Conservation (phyloP, 2,329 filamentous ascomycete species). For the Botryotinia calthae region DNA sequence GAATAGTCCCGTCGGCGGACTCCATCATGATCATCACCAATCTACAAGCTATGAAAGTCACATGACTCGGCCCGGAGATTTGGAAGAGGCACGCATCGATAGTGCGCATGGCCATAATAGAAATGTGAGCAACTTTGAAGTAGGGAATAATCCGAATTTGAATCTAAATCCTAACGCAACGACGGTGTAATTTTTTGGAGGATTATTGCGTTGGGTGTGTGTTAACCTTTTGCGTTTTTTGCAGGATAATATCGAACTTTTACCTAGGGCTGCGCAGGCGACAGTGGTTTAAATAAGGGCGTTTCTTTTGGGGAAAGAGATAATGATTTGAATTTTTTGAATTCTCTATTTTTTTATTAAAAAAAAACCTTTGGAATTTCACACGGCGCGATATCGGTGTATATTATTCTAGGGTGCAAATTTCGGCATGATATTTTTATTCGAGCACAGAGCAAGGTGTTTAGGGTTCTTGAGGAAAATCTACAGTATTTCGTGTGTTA, state of each 20-base stretch:
- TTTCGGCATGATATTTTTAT: background rate
- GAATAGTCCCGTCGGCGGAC: slow-evolving; percentile 15
- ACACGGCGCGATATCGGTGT: background rate
- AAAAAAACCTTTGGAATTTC: background rate
- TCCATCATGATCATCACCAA: background rate
- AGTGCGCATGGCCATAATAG: slow-evolving; percentile 8
- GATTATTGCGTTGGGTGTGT: background rate
- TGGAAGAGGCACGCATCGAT: slow-evolving; percentile 17
- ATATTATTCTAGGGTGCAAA: background rate
- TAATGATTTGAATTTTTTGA: background rate
- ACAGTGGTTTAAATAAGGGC: background rate
- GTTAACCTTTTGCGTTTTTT: slow-evolving; percentile 13
- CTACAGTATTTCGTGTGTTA: background rate
- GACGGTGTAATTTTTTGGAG: background rate
- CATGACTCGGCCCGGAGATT: slow-evolving; percentile 17
- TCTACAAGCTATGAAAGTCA: background rate
- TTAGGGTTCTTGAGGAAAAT: background rate
- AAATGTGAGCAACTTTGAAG: slow-evolving; percentile 13
- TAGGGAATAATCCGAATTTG: slow-evolving; percentile 6
- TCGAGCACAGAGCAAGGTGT: background rate
- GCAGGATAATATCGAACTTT: slow-evolving; percentile 25
- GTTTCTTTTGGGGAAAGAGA: background rate
- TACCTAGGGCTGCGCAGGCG: slow-evolving; percentile 16
- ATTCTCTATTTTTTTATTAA: too few species aligned
- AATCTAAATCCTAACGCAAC: background rate